Evolutionary conservation across 2,329 filamentous ascomycete genomes (phyloP), one percentile per base, ranked within the genome.

Genomic region (Zymoseptoria pseudotritici): DNA sequence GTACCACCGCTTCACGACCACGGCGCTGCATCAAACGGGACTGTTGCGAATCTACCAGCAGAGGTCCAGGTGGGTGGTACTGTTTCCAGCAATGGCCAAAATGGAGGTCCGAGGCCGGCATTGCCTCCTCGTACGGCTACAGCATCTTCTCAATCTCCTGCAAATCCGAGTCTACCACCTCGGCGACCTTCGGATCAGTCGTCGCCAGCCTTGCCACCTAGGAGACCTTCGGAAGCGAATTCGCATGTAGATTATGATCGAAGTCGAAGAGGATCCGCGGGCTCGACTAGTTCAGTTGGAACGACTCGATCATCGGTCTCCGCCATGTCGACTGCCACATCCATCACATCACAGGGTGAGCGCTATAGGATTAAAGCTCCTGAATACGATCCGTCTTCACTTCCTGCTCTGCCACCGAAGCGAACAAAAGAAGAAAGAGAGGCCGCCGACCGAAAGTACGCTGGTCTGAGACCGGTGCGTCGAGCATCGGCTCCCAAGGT

Each of bases 401-500:
- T 86, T 9, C 84, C 84, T 56, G 75, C 79, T 29, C 73, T 85
- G 42, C 83, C 82, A 54, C 77, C 80, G 0, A 83, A 80, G 66
- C 72, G 74, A 57, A 68, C 73, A n/a, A 68, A 73, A n/a, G 74
- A 76, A 54, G 72, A 78, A 49, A 71, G 71, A 53, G 75, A 77
- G 53, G 71, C 69, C 4, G 64, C 62, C 19, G 66, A 67, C 36
- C 59, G 63, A 42, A 68, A 65, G 53, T 67, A 69, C 50, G 60
- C 60, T 58, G 57, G 57, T 6, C 21, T 56, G 22, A 58, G 67
- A 20, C 63, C 65, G n/a, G 50, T 65, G 51, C 55, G 68, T 20
- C 67, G 66, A 56, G 60, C 65, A 9, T 63, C 58, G 17, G 64
- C 64, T n/a, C 67, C 67, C 11, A 66, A 61, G 21, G 57, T 68